Conservation (phyloP, 1,284 basidiomycete species). For the Albatrellus sp. region DNA sequence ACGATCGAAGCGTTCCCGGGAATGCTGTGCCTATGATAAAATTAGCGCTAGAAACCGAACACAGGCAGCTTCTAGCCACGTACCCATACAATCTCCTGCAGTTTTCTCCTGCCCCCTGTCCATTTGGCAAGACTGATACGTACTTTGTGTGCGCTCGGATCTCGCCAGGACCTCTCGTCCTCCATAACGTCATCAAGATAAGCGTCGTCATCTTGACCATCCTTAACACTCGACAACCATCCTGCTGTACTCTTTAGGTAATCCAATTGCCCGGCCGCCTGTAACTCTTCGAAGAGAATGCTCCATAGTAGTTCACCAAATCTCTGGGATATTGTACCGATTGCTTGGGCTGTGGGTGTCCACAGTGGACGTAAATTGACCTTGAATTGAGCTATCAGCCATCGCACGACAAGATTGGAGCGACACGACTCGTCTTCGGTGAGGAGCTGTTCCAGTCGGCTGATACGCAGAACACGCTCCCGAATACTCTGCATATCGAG, state of each 20-base stretch:
- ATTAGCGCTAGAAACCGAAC: background rate
- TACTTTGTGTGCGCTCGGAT: slow-evolving; percentile 56
- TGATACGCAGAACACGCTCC: slow-evolving; percentile 69
- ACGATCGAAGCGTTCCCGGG: slow-evolving; percentile 60
- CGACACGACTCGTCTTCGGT: slow-evolving; percentile 37
- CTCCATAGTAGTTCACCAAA: slow-evolving; percentile 67
- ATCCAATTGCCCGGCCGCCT: slow-evolving; percentile 13
- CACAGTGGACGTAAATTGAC: slow-evolving; percentile 85
- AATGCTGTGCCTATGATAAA: slow-evolving; percentile 36
- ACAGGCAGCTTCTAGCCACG: slow-evolving; percentile 5
- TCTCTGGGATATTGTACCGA: slow-evolving; percentile 45
- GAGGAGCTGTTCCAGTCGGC: slow-evolving; percentile 42
- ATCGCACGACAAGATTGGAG: slow-evolving; percentile 43
- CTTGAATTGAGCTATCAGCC: slow-evolving; percentile 81
- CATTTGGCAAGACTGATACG: slow-evolving; percentile 25
- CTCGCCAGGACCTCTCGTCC: slow-evolving; percentile 62
- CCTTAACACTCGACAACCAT: slow-evolving; percentile 19
- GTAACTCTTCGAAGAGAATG: slow-evolving; percentile 54
- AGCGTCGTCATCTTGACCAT: slow-evolving; percentile 12
- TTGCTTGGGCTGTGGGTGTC: slow-evolving; percentile 64
- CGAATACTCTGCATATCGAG: slow-evolving; percentile 70
- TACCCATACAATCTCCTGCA: slow-evolving; percentile 23
- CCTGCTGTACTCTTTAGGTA: slow-evolving; percentile 11
- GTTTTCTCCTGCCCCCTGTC: slow-evolving; percentile 28
- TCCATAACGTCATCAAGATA: slow-evolving; percentile 38